Evolutionary conservation across 2,329 filamentous ascomycete species (phyloP), one percentile per base, ranked within the genome.

Genomic region (Arthrobotrys pseudoclavata): DNA sequence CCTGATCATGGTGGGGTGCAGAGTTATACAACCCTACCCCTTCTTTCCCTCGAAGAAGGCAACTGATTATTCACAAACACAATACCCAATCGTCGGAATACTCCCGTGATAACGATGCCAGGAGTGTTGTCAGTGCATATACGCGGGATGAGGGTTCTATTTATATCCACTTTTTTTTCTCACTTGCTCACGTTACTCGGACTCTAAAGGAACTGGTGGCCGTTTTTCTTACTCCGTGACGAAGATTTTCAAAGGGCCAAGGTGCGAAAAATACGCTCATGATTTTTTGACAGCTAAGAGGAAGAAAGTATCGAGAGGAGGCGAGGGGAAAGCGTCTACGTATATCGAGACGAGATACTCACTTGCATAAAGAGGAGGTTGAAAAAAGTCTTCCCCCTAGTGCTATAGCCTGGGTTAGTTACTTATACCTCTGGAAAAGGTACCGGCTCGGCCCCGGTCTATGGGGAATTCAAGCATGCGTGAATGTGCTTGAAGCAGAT

Each of bases 331-430:
- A 60, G 31, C 61, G 47, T 63, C 60, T 50, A 50, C 20, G 63
- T 45, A 67, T 42, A 37, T 67, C 63, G 63, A 67, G 63, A 67
- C 63, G 63, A 67, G 63, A 67, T 55, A 52, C 45, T 47, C 45
- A 64, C 22, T 31, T 67, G 63, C 63, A 67, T 67, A 63, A 47
- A 60, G 55, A 60, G 55, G 55, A 60, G 55, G 55, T 60, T 42
- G 55, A 60, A 60, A 55, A 60, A 60, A 60, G 55, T 42, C 55
- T 42, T 60, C 20, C 4, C n/a, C 18, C 34, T 60, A 40, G 55
- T 60, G 55, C 22, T 60, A 60, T 60, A 60, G 22, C 55, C 26
- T 24, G 55, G 42, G 40, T 37, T 48, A 31, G 60, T 63, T 29
- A 48, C 40, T 22, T 63, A 48, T 34, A 63, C 42, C 37, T 48